Evolutionary conservation across 2,329 filamentous ascomycete species (phyloP), one percentile per base, ranked within the genome.

Genomic region (Fusarium duplospermum): DNA sequence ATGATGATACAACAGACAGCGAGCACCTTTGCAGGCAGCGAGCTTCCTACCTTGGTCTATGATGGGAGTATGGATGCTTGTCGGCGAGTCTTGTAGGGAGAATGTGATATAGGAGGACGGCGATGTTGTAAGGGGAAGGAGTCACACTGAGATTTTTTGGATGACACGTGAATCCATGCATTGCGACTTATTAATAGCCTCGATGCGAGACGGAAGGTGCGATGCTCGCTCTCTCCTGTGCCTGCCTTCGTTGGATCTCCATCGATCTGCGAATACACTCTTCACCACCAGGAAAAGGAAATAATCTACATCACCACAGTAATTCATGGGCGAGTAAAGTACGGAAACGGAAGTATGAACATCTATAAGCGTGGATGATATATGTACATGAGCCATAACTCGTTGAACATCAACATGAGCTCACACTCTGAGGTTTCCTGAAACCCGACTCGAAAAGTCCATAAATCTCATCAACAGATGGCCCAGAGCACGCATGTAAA

Each of bases 401-500:
- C 40, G 40, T 47, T 47, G 38, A 33, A 47, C 58, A 61, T 61
- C 40, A 45, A 24, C 38, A 22, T 61, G 24, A 42, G 57, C 57
- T 60, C 57, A 24, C 24, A 47, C 40, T 35, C 58, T 45, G 58
- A 18, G 33, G 35, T 42, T 47, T 33, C 58, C 29, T n/a, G 58
- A n/a, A 61, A 61, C 57, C 31, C 14, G 36, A 27, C n/a, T 42
- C 22, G 35, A 31, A 31, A 52, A 40, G 29, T 60, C 36, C 36
- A 40, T 24, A 29, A 29, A 42, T 24, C 22, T 33, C 36, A 27
- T 33, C 36, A 60, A 42, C 24, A 42, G 0, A 82, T 76, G 57
- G 93, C 90, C 67, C 90, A 89, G 36, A 42, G 24, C 36, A 31
- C 36, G 18, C 31, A 36, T 22, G 20, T 14, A 35, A 27, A 57